Conservation (phyloP, 441 rosid species). For the Theobroma grandiflorum region DNA sequence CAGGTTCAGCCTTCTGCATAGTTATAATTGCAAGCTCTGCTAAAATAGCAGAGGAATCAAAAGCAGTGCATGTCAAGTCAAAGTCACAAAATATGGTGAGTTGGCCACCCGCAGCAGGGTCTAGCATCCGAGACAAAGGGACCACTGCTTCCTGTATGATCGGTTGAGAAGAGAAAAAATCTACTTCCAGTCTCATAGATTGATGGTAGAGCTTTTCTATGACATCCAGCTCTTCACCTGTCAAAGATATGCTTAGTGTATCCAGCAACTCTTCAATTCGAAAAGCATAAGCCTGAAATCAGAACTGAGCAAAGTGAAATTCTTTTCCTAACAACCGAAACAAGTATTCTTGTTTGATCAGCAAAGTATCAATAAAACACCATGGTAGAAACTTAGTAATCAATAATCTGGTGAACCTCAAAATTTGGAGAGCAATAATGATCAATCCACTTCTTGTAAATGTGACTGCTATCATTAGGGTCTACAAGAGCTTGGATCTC, state of each 20-base stretch:
- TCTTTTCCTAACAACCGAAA: background rate
- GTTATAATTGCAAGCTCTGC: constrained; percentile 64
- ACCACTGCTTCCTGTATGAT: constrained; percentile 38
- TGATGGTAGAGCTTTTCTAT: constrained; percentile 55
- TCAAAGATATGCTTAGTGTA: constrained; percentile 49
- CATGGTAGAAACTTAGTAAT: constrained; percentile 16
- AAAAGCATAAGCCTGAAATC: constrained; percentile 47
- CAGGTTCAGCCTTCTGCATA: constrained; percentile 45
- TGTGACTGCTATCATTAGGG: constrained; percentile 37
- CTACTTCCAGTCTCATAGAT: constrained; percentile 53
- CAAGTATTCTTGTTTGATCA: constrained; percentile 12
- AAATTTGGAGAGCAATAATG: constrained; percentile 35
- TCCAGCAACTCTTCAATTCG: constrained; percentile 52
- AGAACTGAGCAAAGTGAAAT: constrained; percentile 23
- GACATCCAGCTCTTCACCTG: constrained; percentile 58
- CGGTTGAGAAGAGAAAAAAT: constrained; percentile 50
- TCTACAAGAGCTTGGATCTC: constrained; percentile 42
- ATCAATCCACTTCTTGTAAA: constrained; percentile 50
- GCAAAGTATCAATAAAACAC: background rate
- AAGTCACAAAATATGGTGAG: constrained; percentile 57
- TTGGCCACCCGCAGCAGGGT: constrained; percentile 29
- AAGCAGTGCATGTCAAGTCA: constrained; percentile 59
- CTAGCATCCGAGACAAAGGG: constrained; percentile 44
- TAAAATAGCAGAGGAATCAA: constrained; percentile 64
- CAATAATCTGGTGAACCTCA: constrained; percentile 36